Evolutionary conservation across 805 yeast genomes (phyloP), one percentile per base, ranked within the genome.

Genomic region (Wickerhamomyces strasburgensis): DNA sequence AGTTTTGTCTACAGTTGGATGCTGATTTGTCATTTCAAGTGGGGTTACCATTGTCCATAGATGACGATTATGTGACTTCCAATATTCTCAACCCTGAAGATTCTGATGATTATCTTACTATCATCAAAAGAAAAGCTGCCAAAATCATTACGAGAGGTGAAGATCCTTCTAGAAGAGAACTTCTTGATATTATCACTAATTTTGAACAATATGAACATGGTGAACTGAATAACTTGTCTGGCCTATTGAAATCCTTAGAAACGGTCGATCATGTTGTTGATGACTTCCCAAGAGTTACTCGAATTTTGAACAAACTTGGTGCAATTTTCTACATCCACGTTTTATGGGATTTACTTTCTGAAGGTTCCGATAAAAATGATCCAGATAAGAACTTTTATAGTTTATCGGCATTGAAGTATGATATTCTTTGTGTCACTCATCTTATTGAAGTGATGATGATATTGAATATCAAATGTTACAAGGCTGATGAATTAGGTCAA

Each of bases 41-140:
- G 18, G 59, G 59, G 7, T 16, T 49, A 4, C 59, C 57, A 3
- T 19, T 50, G 30, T 24, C 46, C 2, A 41, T 54, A 13, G 48
- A 40, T 11, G 54, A 51, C 9, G 39, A 44, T 1, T 39, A 27
- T 16, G 27, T 47, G 8, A 33, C 43, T 23, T 30, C 35, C 4
- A 17, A 23, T 1, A 13, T 36, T 9, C 15, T 39, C 3, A 24
- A 29, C 18, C 5, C 29, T 7, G 32, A 37, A 3, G 7, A 28
- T 3, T n/a, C 32, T 3, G 14, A 34, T 11, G 37, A 40, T 9
- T 36, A 37, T 8, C 19, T 48, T n/a, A 29, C 31, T 13, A 23
- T 36, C 3, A 19, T 29, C 3, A 10, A 46, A 1, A 51, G 57
- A 34, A 29, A 42, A 8, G 48, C 44, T 1, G 16, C 35, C 6